phyloP scores from a whole-genome alignment of 768 basidiomycete species.

The Mycena filopes region DNA sequence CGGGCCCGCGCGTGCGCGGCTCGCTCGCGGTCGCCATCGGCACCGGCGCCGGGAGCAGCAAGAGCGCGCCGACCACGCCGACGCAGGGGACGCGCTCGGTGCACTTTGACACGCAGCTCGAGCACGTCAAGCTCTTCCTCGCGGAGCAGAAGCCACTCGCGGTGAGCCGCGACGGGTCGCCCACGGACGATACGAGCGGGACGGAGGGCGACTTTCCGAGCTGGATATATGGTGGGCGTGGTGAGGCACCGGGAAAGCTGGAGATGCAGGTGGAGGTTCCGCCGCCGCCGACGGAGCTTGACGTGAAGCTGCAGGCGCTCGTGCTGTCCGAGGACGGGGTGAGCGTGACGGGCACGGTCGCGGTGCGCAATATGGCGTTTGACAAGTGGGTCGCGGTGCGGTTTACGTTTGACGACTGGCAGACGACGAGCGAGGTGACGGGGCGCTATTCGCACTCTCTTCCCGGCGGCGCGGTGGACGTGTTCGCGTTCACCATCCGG shows the following conservation, averaged over 20 bases:
- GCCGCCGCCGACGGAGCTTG: slow-evolving; percentile 54
- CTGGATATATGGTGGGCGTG: slow-evolving; percentile 73
- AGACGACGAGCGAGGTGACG: slow-evolving; percentile 93
- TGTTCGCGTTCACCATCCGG: slow-evolving; percentile 81
- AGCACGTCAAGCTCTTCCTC: slow-evolving; percentile 94
- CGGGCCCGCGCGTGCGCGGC: slow-evolving; percentile 61
- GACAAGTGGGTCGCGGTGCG: slow-evolving; percentile 89
- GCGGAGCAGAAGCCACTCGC: slow-evolving; percentile 95
- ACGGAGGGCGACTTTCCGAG: slow-evolving; percentile 82
- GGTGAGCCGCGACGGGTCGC: slow-evolving; percentile 91
- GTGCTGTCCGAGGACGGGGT: slow-evolving; percentile 61
- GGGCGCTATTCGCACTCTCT: slow-evolving; percentile 70
- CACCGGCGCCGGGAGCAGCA: slow-evolving; percentile 53
- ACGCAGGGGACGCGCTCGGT: slow-evolving; percentile 87
- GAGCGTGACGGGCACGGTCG: slow-evolving; percentile 76
- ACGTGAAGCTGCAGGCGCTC: slow-evolving; percentile 64
- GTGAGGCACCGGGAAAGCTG: slow-evolving; percentile 48
- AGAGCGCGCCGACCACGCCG: slow-evolving; percentile 88
- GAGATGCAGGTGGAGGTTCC: slow-evolving; percentile 77
- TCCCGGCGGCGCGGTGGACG: slow-evolving; percentile 64
- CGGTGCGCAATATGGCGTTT: slow-evolving; percentile 88
- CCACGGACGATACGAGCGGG: slow-evolving; percentile 83
- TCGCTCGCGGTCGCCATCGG: slow-evolving; percentile 63
- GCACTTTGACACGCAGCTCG: slow-evolving; percentile 91
- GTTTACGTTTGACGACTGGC: slow-evolving; percentile 96